These are phyloP conservation scores for Apium graveolens DNA, from an alignment of 129 eudicot species.

Conservation along the genomic window DNA sequence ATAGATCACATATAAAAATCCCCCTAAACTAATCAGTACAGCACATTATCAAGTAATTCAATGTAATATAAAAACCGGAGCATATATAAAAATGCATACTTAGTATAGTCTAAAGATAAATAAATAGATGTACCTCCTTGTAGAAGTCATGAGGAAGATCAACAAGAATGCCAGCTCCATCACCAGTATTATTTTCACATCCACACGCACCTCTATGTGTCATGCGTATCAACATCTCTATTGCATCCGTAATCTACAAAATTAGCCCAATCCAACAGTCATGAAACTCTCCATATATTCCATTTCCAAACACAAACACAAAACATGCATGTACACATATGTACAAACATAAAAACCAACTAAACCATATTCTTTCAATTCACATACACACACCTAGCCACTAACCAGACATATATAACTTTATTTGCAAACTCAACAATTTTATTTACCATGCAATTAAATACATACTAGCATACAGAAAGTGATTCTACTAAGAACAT, in stretches of 20 bases:
- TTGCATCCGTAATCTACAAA: constrained; percentile 74
- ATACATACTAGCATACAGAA: too few relatives aligned
- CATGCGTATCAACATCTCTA: constrained; percentile 98
- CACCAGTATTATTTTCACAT: constrained; percentile 92
- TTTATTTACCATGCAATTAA: too few relatives aligned
- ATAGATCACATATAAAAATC: neutral
- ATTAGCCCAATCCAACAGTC: neutral
- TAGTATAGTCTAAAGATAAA: neutral
- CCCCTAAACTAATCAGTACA: neutral
- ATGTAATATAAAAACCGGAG: too few relatives aligned
- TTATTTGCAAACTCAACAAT: too few relatives aligned
- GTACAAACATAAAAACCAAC: neutral
- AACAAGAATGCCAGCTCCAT: constrained; percentile 99
- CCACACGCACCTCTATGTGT: constrained; percentile 99
- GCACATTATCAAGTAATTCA: neutral
- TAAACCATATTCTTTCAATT: neutral
- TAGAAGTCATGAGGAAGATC: constrained; percentile 89
- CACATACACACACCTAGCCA: too few relatives aligned
- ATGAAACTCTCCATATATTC: neutral
- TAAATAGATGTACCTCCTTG: constrained; percentile 48
- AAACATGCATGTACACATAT: neutral
- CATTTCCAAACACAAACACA: neutral
- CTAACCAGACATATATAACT: too few relatives aligned
- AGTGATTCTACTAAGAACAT: too few relatives aligned
- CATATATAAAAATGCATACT: too few relatives aligned